These are phyloP conservation scores for Sporothrix protearum DNA, from an alignment of 2,329 filamentous ascomycete genomes.

Conservation along the genomic window DNA sequence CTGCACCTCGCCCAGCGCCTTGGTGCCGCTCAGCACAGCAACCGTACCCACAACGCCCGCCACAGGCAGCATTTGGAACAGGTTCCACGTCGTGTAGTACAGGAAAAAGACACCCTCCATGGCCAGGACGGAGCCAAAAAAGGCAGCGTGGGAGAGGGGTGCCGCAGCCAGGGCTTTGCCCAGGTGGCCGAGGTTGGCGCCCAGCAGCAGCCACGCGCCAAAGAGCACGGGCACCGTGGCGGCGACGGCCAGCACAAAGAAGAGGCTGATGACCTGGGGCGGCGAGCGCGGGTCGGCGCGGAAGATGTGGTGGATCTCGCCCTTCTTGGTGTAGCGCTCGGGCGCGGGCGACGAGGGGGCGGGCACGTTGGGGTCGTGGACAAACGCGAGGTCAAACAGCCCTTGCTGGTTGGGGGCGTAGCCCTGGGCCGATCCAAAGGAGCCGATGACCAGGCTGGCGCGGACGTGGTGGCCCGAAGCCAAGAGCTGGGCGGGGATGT, in stretches of 20 bases:
- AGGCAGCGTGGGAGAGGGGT: conserved; percentile 76
- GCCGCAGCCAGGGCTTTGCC: conserved; percentile 69
- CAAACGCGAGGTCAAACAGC: conserved; percentile 70
- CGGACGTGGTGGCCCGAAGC: conserved; percentile 63
- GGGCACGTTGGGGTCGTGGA: conserved; percentile 59
- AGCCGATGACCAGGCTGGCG: conserved; percentile 80
- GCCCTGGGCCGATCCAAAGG: conserved; percentile 71
- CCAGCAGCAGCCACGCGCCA: conserved; percentile 66
- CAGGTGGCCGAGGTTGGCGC: conserved; percentile 78
- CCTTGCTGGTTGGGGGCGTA: conserved; percentile 44
- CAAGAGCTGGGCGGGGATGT: conserved; percentile 81
- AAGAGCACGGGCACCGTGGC: conserved; percentile 72
- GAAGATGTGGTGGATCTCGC: conserved; percentile 91
- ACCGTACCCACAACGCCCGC: conserved; percentile 64
- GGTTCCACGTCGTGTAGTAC: conserved; percentile 88
- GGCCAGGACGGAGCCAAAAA: conserved; percentile 80
- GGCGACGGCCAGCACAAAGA: conserved; percentile 70
- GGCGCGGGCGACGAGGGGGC: conserved; percentile 59
- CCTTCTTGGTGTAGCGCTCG: conserved; percentile 76
- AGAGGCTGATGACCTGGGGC: conserved; percentile 71
- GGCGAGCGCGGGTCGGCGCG: conserved; percentile 73
- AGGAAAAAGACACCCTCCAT: conserved; percentile 92
- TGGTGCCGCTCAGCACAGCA: conserved; percentile 80
- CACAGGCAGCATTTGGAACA: conserved; percentile 82
- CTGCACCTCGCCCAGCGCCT: conserved; percentile 91